Percentiles rank a stretch among this genome's conserved stretches.
Evolutionary conservation across 768 basidiomycete genomes (phyloP).

Genomic region (Termitomyces sp.): DNA sequence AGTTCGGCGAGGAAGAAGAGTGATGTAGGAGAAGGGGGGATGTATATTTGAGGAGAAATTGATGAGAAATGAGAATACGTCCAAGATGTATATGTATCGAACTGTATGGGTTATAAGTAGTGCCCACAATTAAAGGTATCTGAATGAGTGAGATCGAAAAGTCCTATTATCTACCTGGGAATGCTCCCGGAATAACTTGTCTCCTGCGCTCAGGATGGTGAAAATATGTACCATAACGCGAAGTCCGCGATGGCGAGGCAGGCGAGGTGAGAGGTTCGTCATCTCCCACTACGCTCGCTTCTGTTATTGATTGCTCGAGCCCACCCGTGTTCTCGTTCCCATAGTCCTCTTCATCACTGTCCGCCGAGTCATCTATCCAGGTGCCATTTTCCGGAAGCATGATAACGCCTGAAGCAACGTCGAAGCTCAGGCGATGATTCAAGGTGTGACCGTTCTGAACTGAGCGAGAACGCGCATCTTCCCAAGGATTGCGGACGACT

Average conservation of each 20-base stretch:
- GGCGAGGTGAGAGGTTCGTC: conserved; percentile 15
- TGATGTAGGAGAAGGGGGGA: conserved; percentile 44
- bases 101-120: not conserved
- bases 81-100: not conserved
- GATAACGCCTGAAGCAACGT: conserved; percentile 85
- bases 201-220: conserved; percentile 79
- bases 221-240: conserved; percentile 76
- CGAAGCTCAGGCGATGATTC: conserved; percentile 73
- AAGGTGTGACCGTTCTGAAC: conserved; percentile 21
- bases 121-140: not conserved
- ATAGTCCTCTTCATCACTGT: conserved; percentile 43
- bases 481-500: conserved; percentile 54
- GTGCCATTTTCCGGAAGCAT: conserved; percentile 75
- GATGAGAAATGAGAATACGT: not conserved
- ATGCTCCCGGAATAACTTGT: conserved; percentile 58
- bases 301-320: conserved; percentile 25
- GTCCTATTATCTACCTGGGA: conserved; percentile 29
- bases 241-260: conserved; percentile 38
- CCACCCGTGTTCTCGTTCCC: conserved; percentile 29
- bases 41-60: conserved; percentile 40
- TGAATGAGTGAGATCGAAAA: not conserved
- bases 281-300: conserved; percentile 15
- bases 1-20: conserved; percentile 15
- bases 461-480: conserved; percentile 38
- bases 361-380: conserved; percentile 55